These are phyloP conservation scores for Debaryomycetaceae sp. DNA, from an alignment of 1,139 yeast species.

Conservation along the genomic window DNA sequence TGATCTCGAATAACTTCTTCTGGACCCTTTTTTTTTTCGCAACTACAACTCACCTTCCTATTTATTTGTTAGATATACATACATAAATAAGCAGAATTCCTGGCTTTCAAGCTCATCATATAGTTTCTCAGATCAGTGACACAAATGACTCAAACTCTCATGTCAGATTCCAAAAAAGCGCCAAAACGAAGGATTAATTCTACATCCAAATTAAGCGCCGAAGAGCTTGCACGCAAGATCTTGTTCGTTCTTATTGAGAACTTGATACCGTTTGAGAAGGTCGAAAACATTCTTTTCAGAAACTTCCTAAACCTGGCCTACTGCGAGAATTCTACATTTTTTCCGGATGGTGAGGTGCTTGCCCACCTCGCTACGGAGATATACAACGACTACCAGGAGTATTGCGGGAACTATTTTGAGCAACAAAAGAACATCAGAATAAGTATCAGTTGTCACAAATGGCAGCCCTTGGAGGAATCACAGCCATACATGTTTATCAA, in stretches of 20 bases:
- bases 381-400: conserved; percentile 16
- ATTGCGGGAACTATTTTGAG: conserved; percentile 16
- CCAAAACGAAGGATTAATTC: conserved; percentile 6
- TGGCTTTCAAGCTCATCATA: too few relatives aligned
- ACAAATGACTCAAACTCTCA: too few relatives aligned
- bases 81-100: too few relatives aligned
- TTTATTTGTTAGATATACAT: too few relatives aligned
- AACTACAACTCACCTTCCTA: too few relatives aligned
- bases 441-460: conserved; percentile 20
- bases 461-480: conserved; percentile 13
- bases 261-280: conserved; percentile 16
- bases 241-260: conserved; percentile 18
- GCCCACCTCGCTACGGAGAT: conserved; percentile 16
- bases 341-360: conserved; percentile 18
- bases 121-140: too few relatives aligned
- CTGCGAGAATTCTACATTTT: conserved; percentile 5
- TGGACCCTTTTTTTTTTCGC: too few relatives aligned
- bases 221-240: conserved; percentile 10
- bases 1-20: too few relatives aligned
- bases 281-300: conserved; percentile 14
- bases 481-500: conserved; percentile 16
- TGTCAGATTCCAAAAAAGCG: conserved; percentile 3
- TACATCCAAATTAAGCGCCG: conserved; percentile 7
- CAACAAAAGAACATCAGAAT: conserved; percentile 9
- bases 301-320: conserved; percentile 8